A percentile compares a stretch with the other conserved stretches of the same genome.
Evolutionary conservation across 176 grass and related monocot genomes (phyloP).

Genomic region (Aegilops tauschii): DNA sequence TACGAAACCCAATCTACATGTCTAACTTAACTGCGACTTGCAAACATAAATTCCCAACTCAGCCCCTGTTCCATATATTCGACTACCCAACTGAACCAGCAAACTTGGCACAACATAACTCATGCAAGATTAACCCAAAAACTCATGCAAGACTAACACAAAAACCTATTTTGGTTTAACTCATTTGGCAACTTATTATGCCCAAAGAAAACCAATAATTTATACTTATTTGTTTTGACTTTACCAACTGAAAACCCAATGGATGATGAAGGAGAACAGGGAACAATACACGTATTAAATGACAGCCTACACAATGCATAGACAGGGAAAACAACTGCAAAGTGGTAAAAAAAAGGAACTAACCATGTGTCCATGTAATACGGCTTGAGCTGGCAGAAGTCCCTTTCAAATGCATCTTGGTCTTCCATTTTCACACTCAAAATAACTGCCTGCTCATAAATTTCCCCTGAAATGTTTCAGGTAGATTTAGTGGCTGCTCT

Average conservation of each 20-base stretch:
- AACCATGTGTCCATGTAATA: slow-evolving; percentile 95
- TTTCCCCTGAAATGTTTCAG: slow-evolving; percentile 64
- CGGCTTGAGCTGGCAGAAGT: slow-evolving; percentile 95
- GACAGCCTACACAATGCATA: too few species aligned
- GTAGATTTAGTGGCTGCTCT: slow-evolving; percentile 12
- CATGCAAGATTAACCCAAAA: neutral
- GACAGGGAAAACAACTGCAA: too few species aligned
- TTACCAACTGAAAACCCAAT: neutral
- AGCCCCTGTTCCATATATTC: neutral
- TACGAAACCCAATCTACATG: neutral
- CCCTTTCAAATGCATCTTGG: slow-evolving; percentile 92
- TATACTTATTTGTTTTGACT: neutral
- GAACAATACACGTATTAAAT: too few species aligned
- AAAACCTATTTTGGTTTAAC: neutral
- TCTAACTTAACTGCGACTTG: neutral
- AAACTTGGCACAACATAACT: neutral
- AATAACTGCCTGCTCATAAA: slow-evolving; percentile 86
- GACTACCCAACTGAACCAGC: neutral
- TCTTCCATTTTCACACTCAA: slow-evolving; percentile 97
- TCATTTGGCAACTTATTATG: neutral
- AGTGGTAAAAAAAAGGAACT: neutral
- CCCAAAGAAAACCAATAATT: neutral
- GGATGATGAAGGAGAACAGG: too few species aligned
- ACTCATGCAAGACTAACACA: neutral
- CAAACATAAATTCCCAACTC: neutral